Conservation (phyloP, 2,329 filamentous ascomycete species). For the Botrytis fabae region DNA sequence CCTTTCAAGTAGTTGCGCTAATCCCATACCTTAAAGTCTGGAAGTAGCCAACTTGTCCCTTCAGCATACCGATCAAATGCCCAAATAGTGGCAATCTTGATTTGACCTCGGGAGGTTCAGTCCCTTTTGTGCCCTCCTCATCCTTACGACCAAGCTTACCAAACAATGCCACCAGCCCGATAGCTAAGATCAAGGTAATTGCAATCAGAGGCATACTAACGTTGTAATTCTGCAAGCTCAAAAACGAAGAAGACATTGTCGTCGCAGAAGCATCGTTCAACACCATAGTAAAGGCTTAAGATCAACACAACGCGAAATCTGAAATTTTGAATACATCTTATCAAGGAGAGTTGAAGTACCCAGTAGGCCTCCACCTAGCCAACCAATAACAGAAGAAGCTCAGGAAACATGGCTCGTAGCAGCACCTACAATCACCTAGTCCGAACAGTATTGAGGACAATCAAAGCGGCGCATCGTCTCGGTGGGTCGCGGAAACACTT, state of each 20-base stretch:
- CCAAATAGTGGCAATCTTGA: constrained; percentile 48
- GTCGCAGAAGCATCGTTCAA: not conserved
- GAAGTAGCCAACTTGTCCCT: constrained; percentile 43
- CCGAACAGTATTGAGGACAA: not conserved
- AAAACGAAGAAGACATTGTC: not conserved
- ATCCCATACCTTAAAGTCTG: constrained; percentile 44
- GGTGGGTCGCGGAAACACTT: not conserved
- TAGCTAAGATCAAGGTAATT: not conserved
- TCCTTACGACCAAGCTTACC: not conserved
- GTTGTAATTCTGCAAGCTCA: not conserved
- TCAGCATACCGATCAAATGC: constrained; percentile 48
- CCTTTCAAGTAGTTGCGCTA: not conserved
- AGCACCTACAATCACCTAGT: not conserved
- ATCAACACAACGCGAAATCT: not conserved
- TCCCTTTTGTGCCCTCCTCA: constrained; percentile 5
- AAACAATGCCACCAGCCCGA: not conserved
- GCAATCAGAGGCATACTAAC: not conserved
- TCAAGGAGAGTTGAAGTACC: not conserved
- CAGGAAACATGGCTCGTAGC: not conserved
- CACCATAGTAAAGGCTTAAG: not conserved
- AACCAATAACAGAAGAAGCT: not conserved
- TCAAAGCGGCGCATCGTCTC: not conserved
- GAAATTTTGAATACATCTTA: not conserved
- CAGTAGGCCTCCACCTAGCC: too few relatives aligned
- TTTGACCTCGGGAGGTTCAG: constrained; percentile 47